Evolutionary conservation across 2,329 filamentous ascomycete genomes (phyloP).

Genomic region (Pestalotiopsis sp.): DNA sequence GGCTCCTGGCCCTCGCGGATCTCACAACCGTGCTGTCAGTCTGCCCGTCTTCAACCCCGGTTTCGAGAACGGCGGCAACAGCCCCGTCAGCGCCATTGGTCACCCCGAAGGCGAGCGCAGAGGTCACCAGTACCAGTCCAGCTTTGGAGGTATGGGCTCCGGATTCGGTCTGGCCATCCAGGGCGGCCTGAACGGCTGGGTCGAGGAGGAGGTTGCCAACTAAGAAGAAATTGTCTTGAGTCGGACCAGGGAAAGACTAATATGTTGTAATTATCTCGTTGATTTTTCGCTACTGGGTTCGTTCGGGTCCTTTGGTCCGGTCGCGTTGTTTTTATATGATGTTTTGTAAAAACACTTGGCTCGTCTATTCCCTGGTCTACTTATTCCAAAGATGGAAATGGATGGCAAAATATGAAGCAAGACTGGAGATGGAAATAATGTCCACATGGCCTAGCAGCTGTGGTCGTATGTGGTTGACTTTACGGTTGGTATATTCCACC

Average conservation of each 20-base stretch:
- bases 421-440: neutral
- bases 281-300: slow-evolving; percentile 27
- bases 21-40: slow-evolving; percentile 83
- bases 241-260: slow-evolving; percentile 33
- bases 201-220: slow-evolving; percentile 67
- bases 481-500: neutral
- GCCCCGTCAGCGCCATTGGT: slow-evolving; percentile 49
- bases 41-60: slow-evolving; percentile 72
- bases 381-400: slow-evolving; percentile 11
- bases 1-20: slow-evolving; percentile 64
- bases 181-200: slow-evolving; percentile 67
- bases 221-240: slow-evolving; percentile 29
- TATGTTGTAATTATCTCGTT: slow-evolving; percentile 45
- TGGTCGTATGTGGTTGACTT: neutral
- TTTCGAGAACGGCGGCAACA: slow-evolving; percentile 61
- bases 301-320: slow-evolving; percentile 24
- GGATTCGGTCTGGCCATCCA: slow-evolving; percentile 66
- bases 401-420: neutral
- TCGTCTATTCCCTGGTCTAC: slow-evolving; percentile 31
- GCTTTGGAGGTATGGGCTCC: slow-evolving; percentile 60
- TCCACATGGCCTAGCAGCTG: neutral
- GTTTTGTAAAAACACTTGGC: slow-evolving; percentile 32
- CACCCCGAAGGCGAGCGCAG: slow-evolving; percentile 56
- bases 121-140: slow-evolving; percentile 68
- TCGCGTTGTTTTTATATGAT: slow-evolving; percentile 31